A percentile compares a stretch with the other conserved stretches of the same genome.
Conservation (phyloP, 2,329 filamentous ascomycete species). For the Fusarium sp. region DNA sequence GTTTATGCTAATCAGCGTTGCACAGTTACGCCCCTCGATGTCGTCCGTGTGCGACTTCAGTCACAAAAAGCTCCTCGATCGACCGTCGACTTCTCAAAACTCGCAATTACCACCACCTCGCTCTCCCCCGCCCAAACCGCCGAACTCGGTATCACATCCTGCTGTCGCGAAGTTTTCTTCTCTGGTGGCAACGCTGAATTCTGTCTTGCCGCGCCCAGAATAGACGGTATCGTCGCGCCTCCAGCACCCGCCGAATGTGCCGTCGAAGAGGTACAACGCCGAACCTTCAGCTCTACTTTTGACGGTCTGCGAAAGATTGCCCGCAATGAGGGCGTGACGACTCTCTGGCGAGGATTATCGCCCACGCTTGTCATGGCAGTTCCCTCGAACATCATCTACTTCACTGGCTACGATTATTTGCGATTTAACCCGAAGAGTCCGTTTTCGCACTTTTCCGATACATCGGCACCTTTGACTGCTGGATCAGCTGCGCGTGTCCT, state of each 20-base stretch:
- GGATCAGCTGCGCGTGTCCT: constrained; percentile 81
- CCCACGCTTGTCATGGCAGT: constrained; percentile 94
- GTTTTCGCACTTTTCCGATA: constrained; percentile 71
- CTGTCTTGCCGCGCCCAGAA: constrained; percentile 76
- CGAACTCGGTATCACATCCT: constrained; percentile 90
- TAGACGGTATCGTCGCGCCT: constrained; percentile 56
- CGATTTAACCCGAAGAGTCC: constrained; percentile 79
- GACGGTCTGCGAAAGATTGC: constrained; percentile 96
- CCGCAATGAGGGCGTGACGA: constrained; percentile 85
- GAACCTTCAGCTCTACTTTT: constrained; percentile 87
- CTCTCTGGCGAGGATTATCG: constrained; percentile 92
- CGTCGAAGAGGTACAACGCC: constrained; percentile 85
- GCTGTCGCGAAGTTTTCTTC: constrained; percentile 98
- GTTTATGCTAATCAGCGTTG: constrained; percentile 7
- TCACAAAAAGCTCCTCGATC: constrained; percentile 72
- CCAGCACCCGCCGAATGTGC: constrained; percentile 74
- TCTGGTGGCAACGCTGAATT: constrained; percentile 84
- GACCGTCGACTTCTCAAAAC: constrained; percentile 63
- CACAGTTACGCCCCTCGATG: constrained; percentile 91
- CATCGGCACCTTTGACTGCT: constrained; percentile 81
- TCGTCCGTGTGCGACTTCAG: constrained; percentile 93
- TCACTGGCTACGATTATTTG: constrained; percentile 97
- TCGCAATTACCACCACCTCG: constrained; percentile 66
- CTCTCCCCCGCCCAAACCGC: constrained; percentile 76
- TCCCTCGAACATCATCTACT: constrained; percentile 97